These are phyloP conservation scores for Solanum chiquidenum DNA, from an alignment of 257 asterid genomes.

Conservation along the genomic window DNA sequence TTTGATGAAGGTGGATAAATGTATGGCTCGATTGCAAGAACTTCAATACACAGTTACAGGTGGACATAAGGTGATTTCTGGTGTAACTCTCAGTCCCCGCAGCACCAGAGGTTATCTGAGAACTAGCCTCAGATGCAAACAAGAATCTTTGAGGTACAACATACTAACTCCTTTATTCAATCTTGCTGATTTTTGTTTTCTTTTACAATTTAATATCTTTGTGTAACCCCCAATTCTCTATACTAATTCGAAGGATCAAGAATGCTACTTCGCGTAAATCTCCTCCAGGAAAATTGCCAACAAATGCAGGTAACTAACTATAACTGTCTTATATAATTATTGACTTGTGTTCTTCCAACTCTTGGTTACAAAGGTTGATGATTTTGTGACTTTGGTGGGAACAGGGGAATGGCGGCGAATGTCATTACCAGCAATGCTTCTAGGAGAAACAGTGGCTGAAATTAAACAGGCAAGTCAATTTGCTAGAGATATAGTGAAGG, in stretches of 20 bases:
- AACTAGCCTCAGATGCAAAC: constrained; percentile 57
- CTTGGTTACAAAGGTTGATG: not conserved
- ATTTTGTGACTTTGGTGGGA: not conserved
- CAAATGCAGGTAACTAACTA: constrained; percentile 29
- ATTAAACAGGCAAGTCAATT: constrained; percentile 64
- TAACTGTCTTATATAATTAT: not conserved
- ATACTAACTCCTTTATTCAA: not conserved
- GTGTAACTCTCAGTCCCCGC: constrained; percentile 57
- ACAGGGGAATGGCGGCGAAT: constrained; percentile 67
- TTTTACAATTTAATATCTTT: not conserved
- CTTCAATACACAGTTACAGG: constrained; percentile 70
- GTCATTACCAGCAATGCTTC: constrained; percentile 87
- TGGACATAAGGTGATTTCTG: constrained; percentile 42
- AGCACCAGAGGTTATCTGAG: constrained; percentile 38
- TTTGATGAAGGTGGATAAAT: constrained; percentile 62
- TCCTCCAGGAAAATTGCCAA: constrained; percentile 70
- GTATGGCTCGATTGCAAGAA: constrained; percentile 89
- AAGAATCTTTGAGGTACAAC: constrained; percentile 47
- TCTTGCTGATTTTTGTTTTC: not conserved
- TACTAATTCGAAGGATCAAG: constrained; percentile 37
- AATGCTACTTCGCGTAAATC: constrained; percentile 39
- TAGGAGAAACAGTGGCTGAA: constrained; percentile 81
- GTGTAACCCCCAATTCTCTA: not conserved
- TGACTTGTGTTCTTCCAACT: not conserved
- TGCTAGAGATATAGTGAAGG: constrained; percentile 49